Evolutionary conservation across 106 monocot species (phyloP).

Genomic region (Allium fistulosum): DNA sequence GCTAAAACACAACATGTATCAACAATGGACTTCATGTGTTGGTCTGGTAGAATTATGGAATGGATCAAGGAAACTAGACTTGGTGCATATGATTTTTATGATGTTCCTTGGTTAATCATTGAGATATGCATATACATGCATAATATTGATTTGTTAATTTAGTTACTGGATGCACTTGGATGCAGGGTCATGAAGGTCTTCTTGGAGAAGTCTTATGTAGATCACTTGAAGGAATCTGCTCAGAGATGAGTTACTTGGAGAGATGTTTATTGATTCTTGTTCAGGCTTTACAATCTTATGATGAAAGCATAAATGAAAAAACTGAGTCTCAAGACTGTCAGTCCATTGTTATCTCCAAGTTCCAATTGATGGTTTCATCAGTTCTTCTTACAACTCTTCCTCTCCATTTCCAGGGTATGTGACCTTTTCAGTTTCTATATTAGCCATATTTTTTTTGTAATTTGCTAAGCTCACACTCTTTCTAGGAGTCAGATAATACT

Average conservation of each 20-base stretch:
- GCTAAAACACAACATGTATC: no score
- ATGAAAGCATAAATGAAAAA: conserved; percentile 21
- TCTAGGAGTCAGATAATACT: no score
- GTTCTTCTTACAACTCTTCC: conserved; percentile 82
- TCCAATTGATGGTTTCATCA: conserved; percentile 81
- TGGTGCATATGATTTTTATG: no score
- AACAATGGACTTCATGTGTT: no score
- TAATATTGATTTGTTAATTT: no score
- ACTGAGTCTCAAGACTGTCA: conserved; percentile 14
- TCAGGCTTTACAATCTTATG: conserved; percentile 37
- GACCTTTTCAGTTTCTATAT: neutral
- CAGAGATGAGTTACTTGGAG: conserved; percentile 54
- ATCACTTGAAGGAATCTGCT: conserved; percentile 60
- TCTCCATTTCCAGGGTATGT: conserved; percentile 52
- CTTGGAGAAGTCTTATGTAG: conserved; percentile 39
- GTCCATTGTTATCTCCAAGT: conserved; percentile 46
- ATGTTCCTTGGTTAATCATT: no score
- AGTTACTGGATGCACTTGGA: neutral
- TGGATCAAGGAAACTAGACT: no score
- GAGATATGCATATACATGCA: no score
- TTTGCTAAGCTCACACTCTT: no score
- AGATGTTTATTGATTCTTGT: conserved; percentile 45
- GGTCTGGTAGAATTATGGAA: no score
- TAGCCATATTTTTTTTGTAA: no score
- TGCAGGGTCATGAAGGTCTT: conserved; percentile 32